phyloP scores from a whole-genome alignment of 2,329 filamentous ascomycete genomes.

The Akanthomyces lecanii region DNA sequence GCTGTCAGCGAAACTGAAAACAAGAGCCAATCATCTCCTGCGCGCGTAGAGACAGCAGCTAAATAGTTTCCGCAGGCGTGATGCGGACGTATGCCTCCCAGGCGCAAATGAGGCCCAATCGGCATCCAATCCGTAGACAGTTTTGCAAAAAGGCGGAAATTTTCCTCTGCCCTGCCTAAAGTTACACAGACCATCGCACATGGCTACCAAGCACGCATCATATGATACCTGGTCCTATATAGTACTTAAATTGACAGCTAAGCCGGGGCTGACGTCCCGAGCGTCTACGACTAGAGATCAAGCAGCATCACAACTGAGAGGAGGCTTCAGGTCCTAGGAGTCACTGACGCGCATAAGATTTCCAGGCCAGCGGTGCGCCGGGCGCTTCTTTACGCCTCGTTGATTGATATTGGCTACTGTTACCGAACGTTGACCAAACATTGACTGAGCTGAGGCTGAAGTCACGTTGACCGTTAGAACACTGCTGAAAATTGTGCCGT shows the following conservation, averaged over 20 bases:
- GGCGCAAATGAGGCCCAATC: slow-evolving; percentile 23
- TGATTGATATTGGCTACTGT: not conserved
- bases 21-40: not conserved
- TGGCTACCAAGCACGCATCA: too few species aligned
- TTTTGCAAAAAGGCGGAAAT: slow-evolving; percentile 26
- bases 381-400: not conserved
- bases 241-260: not conserved
- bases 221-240: too few species aligned
- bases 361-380: not conserved
- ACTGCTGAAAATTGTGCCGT: not conserved
- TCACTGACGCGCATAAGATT: not conserved
- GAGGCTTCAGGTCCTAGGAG: not conserved
- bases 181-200: too few species aligned
- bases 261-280: not conserved
- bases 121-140: slow-evolving; percentile 30
- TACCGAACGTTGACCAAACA: too few species aligned
- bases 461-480: too few species aligned
- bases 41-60: not conserved
- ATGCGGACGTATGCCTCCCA: not conserved
- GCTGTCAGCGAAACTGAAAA: not conserved
- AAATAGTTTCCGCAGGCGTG: not conserved
- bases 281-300: not conserved
- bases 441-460: too few species aligned
- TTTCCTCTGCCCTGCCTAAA: not conserved
- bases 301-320: not conserved